These are phyloP conservation scores for Ogataea nonfermentans DNA, from an alignment of 805 yeast genomes.

Conservation along the genomic window DNA sequence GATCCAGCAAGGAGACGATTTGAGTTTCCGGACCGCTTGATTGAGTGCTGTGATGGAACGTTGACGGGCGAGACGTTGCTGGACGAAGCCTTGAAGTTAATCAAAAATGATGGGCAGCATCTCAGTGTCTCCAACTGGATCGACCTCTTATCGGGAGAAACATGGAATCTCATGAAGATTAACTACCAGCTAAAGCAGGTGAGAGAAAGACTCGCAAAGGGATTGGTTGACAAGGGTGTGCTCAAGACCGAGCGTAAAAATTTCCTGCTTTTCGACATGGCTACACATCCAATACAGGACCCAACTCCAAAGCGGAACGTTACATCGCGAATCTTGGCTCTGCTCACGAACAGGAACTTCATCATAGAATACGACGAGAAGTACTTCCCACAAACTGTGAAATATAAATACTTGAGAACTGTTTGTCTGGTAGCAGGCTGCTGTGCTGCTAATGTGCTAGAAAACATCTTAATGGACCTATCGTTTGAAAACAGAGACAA, in stretches of 20 bases:
- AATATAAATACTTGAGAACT: slow-evolving; percentile 72
- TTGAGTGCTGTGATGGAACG: slow-evolving; percentile 81
- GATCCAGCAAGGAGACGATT: slow-evolving; percentile 91
- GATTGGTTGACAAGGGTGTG: slow-evolving; percentile 94
- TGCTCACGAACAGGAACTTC: slow-evolving; percentile 72
- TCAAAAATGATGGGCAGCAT: slow-evolving; percentile 78
- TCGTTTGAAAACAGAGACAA: slow-evolving; percentile 87
- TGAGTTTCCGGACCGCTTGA: slow-evolving; percentile 80
- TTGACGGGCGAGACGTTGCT: slow-evolving; percentile 93
- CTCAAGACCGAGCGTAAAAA: slow-evolving; percentile 94
- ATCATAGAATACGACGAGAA: slow-evolving; percentile 51
- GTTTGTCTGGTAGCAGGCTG: slow-evolving; percentile 83
- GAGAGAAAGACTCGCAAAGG: slow-evolving; percentile 93
- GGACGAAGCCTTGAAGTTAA: slow-evolving; percentile 89
- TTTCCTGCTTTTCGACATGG: slow-evolving; percentile 94
- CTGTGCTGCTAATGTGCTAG: slow-evolving; percentile 94
- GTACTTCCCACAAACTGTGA: slow-evolving; percentile 67
- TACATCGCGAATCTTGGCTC: slow-evolving; percentile 63
- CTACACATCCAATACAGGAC: slow-evolving; percentile 95
- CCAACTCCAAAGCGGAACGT: slow-evolving; percentile 79
- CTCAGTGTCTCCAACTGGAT: slow-evolving; percentile 88
- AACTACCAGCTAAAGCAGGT: slow-evolving; percentile 96
- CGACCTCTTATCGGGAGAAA: slow-evolving; percentile 89
- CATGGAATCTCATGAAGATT: slow-evolving; percentile 95
- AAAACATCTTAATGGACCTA: slow-evolving; percentile 73